Evolutionary conservation across 371 early-diverging fungal species (phyloP), one percentile per base, ranked within the genome.

Genomic region (Apophysomyces elegans): DNA sequence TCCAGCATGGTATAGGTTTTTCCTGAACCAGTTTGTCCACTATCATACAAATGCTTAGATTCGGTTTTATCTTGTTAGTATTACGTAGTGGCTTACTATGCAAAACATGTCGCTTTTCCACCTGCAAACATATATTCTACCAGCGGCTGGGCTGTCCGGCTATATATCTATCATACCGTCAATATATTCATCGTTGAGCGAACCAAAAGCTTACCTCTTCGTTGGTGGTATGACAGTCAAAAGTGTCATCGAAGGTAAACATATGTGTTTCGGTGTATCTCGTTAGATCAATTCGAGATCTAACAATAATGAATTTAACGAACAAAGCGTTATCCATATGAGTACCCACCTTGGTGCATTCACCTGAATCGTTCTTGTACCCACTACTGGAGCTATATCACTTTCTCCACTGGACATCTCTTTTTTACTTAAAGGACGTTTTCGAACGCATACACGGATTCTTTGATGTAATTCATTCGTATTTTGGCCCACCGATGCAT

Each of bases 1-100:
- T 96, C 94, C 64, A 99, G 81, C 99, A 99, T 99, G 0, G 99
- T 99, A 77, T 92, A 93, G 0, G 99, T 99, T 77, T 99, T 99
- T 37, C 99, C 99, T 18, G 80, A 78, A 21, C 88, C 97, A 11
- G 99, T 99, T 80, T 99, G 99, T 0, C 99, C 99, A 81, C 92
- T 91, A 67, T 35, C 37, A 16, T 16, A 45, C 0, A 21, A 1
- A 62, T 7, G 26, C 36, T 37, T 41, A 14, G 37, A 16, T 57
- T 13, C 39, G 12, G 11, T 5, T n/a, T 9, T 50, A 8, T 26
- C 18, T 39, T 38, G 11, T 7, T 16, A 8, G 7, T 56, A 6
- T 38, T 63, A 21, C 39, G n/a, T 7, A 36, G 4, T 16, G 39
- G 73, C 75, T 73, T 89, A 93, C 91, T 98, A 99, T 59, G 99